Percentiles rank a stretch among this genome's conserved stretches.
Evolutionary conservation across 1,284 basidiomycete genomes (phyloP).

Genomic region (Veloporphyrellus conicus): DNA sequence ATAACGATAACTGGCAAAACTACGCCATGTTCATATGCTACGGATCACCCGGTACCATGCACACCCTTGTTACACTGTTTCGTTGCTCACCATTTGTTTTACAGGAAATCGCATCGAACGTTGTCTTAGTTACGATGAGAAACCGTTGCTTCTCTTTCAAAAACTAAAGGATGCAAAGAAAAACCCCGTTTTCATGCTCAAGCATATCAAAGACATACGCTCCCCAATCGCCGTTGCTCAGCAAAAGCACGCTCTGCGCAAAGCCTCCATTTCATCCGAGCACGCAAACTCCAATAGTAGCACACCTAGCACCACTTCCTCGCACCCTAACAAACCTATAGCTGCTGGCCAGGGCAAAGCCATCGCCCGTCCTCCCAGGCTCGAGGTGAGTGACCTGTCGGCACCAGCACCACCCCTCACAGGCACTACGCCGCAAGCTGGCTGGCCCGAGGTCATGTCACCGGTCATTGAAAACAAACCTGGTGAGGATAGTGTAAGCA

Average conservation of each 20-base stretch:
- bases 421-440: slow-evolving; percentile 55
- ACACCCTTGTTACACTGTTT: no score
- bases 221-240: slow-evolving; percentile 94
- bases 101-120: slow-evolving; percentile 80
- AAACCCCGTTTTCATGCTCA: slow-evolving; percentile 97
- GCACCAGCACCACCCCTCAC: slow-evolving; percentile 43
- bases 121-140: slow-evolving; percentile 96
- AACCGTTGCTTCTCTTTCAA: slow-evolving; percentile 94
- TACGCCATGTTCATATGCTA: slow-evolving; percentile 99
- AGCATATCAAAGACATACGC: slow-evolving; percentile 97
- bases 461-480: slow-evolving; percentile 51
- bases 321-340: slow-evolving; percentile 23
- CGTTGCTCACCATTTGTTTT: slow-evolving; percentile 1
- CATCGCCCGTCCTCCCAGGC: slow-evolving; percentile 51
- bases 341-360: slow-evolving; percentile 31
- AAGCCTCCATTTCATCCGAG: slow-evolving; percentile 48
- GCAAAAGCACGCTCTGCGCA: slow-evolving; percentile 85
- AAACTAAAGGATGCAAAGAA: slow-evolving; percentile 96
- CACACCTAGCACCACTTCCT: slow-evolving; percentile 21
- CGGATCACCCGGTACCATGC: slow-evolving; percentile 72
- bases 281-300: slow-evolving; percentile 15
- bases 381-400: slow-evolving; percentile 58
- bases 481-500: slow-evolving; percentile 32
- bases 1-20: slow-evolving; percentile 97
- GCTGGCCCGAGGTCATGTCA: slow-evolving; percentile 72